A percentile compares a stretch with the other conserved stretches of the same genome.
Conservation (phyloP, 1,284 basidiomycete genomes). For the Sparassis latifolia region DNA sequence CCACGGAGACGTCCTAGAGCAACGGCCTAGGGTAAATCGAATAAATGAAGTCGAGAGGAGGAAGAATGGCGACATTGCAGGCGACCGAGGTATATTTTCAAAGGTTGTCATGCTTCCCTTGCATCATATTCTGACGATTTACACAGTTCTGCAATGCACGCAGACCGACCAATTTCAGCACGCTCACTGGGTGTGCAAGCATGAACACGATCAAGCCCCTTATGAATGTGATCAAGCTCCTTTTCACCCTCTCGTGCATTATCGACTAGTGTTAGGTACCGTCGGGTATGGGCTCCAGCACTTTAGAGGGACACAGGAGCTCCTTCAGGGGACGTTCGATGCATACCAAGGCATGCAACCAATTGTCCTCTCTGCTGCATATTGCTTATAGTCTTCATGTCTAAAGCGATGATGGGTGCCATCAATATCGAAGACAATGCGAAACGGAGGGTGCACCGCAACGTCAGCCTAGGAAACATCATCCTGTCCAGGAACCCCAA, state of each 20-base stretch:
- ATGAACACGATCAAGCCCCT: too few species aligned
- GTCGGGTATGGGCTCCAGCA: slow-evolving; percentile 6
- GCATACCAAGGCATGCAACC: slow-evolving; percentile 1
- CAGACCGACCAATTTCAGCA: neutral
- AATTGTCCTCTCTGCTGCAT: neutral
- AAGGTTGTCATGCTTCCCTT: neutral
- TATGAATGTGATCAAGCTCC: too few species aligned
- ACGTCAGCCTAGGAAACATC: neutral
- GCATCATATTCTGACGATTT: neutral
- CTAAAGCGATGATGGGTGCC: neutral
- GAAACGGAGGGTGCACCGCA: neutral
- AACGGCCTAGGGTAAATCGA: neutral
- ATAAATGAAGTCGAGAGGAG: too few species aligned
- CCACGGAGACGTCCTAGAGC: slow-evolving; percentile 6
- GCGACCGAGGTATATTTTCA: too few species aligned
- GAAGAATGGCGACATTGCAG: too few species aligned
- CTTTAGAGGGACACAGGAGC: slow-evolving; percentile 4
- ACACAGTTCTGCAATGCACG: neutral
- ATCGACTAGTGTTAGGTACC: slow-evolving; percentile 2
- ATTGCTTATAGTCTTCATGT: neutral
- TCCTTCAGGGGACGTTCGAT: slow-evolving; percentile 2
- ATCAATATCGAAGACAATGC: neutral
- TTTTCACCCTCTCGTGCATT: neutral
- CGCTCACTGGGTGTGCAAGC: too few species aligned
- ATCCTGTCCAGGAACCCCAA: neutral